Conservation (phyloP, 306 rosid genomes). For the Pyrus communis region DNA sequence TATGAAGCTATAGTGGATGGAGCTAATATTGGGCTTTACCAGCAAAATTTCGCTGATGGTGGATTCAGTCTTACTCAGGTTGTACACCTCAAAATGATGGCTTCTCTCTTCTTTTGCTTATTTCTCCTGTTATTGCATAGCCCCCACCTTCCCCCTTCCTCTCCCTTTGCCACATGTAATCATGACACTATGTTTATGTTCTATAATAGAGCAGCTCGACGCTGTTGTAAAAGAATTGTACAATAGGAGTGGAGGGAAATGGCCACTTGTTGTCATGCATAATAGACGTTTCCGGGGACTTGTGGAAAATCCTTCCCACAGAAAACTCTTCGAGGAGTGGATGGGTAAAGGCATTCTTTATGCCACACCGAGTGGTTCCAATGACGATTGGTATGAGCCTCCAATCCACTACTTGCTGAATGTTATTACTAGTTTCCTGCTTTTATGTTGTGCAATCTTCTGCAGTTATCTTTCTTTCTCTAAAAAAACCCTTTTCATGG, state of each 20-base stretch:
- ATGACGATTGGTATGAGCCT: constrained; percentile 78
- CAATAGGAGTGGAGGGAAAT: constrained; percentile 45
- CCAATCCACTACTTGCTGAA: neutral
- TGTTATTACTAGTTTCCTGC: neutral
- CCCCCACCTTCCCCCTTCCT: neutral
- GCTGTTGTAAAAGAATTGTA: constrained; percentile 67
- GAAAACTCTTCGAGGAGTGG: constrained; percentile 67
- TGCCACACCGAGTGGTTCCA: constrained; percentile 80
- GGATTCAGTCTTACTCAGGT: constrained; percentile 84
- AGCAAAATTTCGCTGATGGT: constrained; percentile 91
- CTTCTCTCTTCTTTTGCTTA: neutral
- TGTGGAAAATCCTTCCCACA: constrained; percentile 56
- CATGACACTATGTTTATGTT: constrained; percentile 22
- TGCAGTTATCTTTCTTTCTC: neutral
- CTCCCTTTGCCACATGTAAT: neutral
- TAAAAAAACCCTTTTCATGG: neutral
- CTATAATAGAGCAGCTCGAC: constrained; percentile 59
- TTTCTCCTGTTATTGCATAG: neutral
- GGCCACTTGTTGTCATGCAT: constrained; percentile 86
- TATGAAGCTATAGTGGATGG: constrained; percentile 81
- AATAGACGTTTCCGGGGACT: constrained; percentile 57
- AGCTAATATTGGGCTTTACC: constrained; percentile 87
- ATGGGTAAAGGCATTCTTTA: constrained; percentile 60
- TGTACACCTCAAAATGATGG: constrained; percentile 17
- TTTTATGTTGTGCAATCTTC: neutral